Evolutionary conservation across 768 basidiomycete genomes (phyloP), one percentile per base, ranked within the genome.

Genomic region (Mycena galericulata): DNA sequence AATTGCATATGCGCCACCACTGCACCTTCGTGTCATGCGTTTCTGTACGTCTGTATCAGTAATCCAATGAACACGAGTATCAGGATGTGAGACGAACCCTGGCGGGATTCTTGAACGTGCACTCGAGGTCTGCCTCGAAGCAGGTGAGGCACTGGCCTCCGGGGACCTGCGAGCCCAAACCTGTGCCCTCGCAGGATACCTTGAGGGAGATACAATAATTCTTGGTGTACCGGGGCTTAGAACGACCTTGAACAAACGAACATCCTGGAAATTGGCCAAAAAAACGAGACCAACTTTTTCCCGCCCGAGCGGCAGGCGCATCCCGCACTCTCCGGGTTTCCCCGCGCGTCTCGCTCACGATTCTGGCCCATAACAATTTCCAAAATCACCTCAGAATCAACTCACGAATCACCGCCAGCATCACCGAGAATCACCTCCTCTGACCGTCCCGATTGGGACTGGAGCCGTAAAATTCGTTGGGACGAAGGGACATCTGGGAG

Each of bases 111-210:
- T 49, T 9, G 24, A 49, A 65, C 15, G 54, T 65, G 55, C 64
- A 65, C 26, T 65, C 64, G 18, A 65, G 40, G 17, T 55, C 56
- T 20, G 45, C 54, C 41, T 55, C 62, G 24, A 64, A 27, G n/a
- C 62, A 64, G 50, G 38, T 56, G 17, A 36, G 41, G 41, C 63
- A 65, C 26, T 32, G 45, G 17, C 20, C 34, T 27, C 30, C 41
- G 7, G 41, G 36, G 24, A 18, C 14, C 30, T 27, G 62, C 14
- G 51, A 40, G 4, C 50, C 62, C 6, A 45, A 27, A 51, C 62
- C 62, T 55, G 41, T 22, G 18, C 18, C 40, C 9, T 17, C 40
- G 17, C 18, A 17, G 18, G 7, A 5, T 20, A 41, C 7, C 5
- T 41, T 41, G 40, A 41, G 40, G 9, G 18, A 8, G n/a, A 41